A percentile compares a stretch with the other conserved stretches of the same genome.
phyloP scores from a whole-genome alignment of 768 basidiomycete genomes.

The Lepiota brunneoincarnata region DNA sequence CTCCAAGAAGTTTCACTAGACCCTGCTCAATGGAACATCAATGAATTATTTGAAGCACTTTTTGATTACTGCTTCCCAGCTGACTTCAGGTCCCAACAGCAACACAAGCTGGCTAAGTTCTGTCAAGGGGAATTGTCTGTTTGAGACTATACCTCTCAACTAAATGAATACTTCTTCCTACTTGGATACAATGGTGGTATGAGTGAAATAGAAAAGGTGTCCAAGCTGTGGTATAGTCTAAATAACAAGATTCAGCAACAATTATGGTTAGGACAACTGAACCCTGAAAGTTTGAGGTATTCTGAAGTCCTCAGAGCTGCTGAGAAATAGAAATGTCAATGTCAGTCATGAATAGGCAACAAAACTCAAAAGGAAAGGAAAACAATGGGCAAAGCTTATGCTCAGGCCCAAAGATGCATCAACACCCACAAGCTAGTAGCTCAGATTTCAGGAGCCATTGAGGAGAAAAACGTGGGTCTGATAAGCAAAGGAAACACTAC shows the following conservation, averaged over 20 bases:
- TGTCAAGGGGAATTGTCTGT: slow-evolving; percentile 26
- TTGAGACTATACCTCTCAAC: slow-evolving; percentile 26
- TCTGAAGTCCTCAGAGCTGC: too few relatives aligned
- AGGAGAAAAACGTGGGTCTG: too few relatives aligned
- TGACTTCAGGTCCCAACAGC: slow-evolving; percentile 22
- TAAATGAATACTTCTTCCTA: slow-evolving; percentile 32
- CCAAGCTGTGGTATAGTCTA: slow-evolving; percentile 33
- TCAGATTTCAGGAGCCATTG: too few relatives aligned
- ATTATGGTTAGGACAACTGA: too few relatives aligned
- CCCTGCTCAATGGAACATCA: slow-evolving; percentile 22
- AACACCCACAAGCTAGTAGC: too few relatives aligned
- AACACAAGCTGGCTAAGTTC: slow-evolving; percentile 18
- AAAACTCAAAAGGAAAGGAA: too few relatives aligned
- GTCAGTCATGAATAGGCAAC: too few relatives aligned
- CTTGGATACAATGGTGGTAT: slow-evolving; percentile 26
- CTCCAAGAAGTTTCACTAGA: slow-evolving; percentile 25
- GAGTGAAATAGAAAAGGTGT: slow-evolving; percentile 20
- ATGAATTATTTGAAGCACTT: slow-evolving; percentile 28
- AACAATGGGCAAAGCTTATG: too few relatives aligned
- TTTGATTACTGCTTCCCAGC: slow-evolving; percentile 37
- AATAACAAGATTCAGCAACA: slow-evolving; percentile 20
- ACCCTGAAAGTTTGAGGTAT: too few relatives aligned
- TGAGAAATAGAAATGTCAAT: too few relatives aligned
- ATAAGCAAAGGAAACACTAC: too few relatives aligned
- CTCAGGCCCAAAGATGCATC: too few relatives aligned